Percentiles rank a stretch among this genome's conserved stretches.
phyloP scores from a whole-genome alignment of 2,329 filamentous ascomycete genomes.

The Aureobasidium melanogenum region DNA sequence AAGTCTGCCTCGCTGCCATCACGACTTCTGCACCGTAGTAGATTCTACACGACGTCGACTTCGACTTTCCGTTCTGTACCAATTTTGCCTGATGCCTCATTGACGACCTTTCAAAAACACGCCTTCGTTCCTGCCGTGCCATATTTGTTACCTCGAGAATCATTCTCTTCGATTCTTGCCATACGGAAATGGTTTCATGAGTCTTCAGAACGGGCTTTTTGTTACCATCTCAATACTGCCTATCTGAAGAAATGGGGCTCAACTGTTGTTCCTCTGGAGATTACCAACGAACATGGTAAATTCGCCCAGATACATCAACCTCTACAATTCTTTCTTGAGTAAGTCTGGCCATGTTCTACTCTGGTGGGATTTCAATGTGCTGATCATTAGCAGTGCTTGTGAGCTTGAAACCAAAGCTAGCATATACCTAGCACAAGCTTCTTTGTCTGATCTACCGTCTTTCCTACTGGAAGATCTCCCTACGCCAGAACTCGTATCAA shows the following conservation, averaged over 20 bases:
- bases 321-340: slow-evolving; percentile 55
- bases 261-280: slow-evolving; percentile 50
- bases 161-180: slow-evolving; percentile 43
- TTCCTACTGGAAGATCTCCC: slow-evolving; percentile 57
- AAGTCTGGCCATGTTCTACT: slow-evolving; percentile 22
- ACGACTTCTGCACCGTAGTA: slow-evolving; percentile 9
- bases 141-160: slow-evolving; percentile 38
- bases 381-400: not conserved
- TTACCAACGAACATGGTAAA: slow-evolving; percentile 34
- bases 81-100: slow-evolving; percentile 19
- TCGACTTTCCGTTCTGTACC: slow-evolving; percentile 16
- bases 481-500: slow-evolving; percentile 53
- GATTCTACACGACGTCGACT: slow-evolving; percentile 11
- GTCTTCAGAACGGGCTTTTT: slow-evolving; percentile 18
- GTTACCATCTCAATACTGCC: slow-evolving; percentile 27
- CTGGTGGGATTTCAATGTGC: no score
- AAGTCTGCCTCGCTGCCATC: not conserved
- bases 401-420: slow-evolving; percentile 17
- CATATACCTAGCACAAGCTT: slow-evolving; percentile 83
- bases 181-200: slow-evolving; percentile 50
- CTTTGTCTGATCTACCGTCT: slow-evolving; percentile 58
- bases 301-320: slow-evolving; percentile 54
- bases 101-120: slow-evolving; percentile 40
- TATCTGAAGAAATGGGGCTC: slow-evolving; percentile 40
- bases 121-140: slow-evolving; percentile 48